Evolutionary conservation across 768 basidiomycete genomes (phyloP), one percentile per base, ranked within the genome.

Genomic region (Udeniomyces megalosporus): DNA sequence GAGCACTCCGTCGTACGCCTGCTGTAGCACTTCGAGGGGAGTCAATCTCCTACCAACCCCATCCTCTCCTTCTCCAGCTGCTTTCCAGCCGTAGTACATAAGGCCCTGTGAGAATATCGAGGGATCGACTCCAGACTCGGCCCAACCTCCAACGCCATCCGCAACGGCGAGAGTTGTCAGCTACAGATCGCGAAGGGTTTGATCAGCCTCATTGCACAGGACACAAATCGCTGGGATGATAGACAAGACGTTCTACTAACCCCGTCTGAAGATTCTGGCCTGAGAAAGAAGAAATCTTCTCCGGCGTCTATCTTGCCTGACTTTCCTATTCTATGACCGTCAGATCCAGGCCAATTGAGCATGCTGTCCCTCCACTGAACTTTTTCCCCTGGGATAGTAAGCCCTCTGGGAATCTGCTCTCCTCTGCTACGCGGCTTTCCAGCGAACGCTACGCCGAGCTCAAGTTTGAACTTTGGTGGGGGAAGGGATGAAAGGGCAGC

Each of bases 111-210:
- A 84, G 76, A 92, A 96, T 49, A 92, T 76, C 0, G 88, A 84
- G 0, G 88, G 88, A 73, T 95, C 89, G 57, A 88, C 80, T 17
- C 88, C 85, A 29, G 81, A 80, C 42, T 84, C 81, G 52, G 81
- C 79, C 92, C 92, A 96, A 22, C 91, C 90, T 1, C 90, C 90
- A 4, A 95, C 90, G 22, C 91, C 91, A 68, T 96, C 91, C 44
- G 90, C 87, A 4, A 95, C 81, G 42, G 88, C 89, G 58, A 95
- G 77, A 2, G 85, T 56, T n/a, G 62, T 57, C 17, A 56, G 20
- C 62, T 63, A 31, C n/a, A n/a, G n/a, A n/a, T n/a, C n/a, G n/a
- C n/a, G n/a, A n/a, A n/a, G n/a, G n/a, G n/a, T n/a, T n/a, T n/a
- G n/a, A n/a, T n/a, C n/a, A n/a, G n/a, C n/a, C n/a, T n/a, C n/a